Base-by-base conservation (phyloP, 2,329 filamentous ascomycete genomes). In the Claviceps sorghi region DNA sequence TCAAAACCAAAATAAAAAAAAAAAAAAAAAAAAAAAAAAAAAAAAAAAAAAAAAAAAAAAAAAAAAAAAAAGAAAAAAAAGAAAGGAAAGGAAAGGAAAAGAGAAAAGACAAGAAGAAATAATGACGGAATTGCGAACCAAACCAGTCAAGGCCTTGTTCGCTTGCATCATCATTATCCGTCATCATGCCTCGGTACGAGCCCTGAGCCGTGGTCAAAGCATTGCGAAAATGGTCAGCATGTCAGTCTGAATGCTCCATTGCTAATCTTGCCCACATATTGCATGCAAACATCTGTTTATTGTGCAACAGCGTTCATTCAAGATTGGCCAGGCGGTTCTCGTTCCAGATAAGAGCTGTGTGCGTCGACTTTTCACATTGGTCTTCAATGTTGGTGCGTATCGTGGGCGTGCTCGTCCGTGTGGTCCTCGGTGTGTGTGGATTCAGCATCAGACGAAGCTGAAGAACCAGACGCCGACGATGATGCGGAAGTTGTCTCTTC, bases 401-500 rank as follows among this genome's bases (percentile, higher is more conserved):
- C 32, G 22, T 38, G 34, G 17, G 21, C 50, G 6, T 45, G 40
- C n/a, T 52, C 46, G 45, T 52, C 49, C n/a, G 26, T 48, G 29
- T 48, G 53, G 15, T 50, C 53, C 19, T 48, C 61, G 13, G 59
- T 62, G 34, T 66, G 65, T n/a, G 62, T 64, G 8, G 66, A 68
- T 50, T 69, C 67, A 22, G 59, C 62, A 52, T 71, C 69, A 13
- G 69, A 70, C n/a, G 63, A 65, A 4, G 60, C 53, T 15, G 64
- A 62, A 2, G 58, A 61, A 22, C 52, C 52, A 4, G 61, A 59
- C 7, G 57, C 53, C 30, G 56, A 56, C 15, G 57, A 57, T 11
- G 54, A 63, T 19, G 65, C 63, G 4, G 54, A 53, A 13, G 26
- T 63, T 2, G 63, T 63, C 42, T 67, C 68, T 22, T 64, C 66